phyloP scores from a whole-genome alignment of 2,329 filamentous ascomycete genomes.

The Pseudocercospora fuligena region DNA sequence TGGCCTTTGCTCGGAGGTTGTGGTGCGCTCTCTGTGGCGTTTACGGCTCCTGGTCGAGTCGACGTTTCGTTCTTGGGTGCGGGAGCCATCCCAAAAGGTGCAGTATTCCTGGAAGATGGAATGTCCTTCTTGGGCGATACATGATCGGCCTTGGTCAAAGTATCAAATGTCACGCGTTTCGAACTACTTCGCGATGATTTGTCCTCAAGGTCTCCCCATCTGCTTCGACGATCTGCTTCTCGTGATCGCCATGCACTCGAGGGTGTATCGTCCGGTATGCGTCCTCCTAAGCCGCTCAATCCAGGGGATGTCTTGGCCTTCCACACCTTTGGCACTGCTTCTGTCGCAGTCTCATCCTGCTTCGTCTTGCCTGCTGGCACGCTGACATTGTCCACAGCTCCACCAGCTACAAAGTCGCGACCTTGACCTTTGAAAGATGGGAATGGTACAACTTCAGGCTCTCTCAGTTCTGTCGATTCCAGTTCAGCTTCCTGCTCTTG shows the following conservation, averaged over 20 bases:
- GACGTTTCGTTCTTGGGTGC: neutral
- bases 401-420: neutral
- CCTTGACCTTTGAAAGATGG: conserved; percentile 13
- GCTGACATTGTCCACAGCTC: neutral
- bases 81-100: neutral
- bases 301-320: conserved; percentile 25
- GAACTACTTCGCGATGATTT: neutral
- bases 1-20: neutral
- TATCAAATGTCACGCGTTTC: conserved; percentile 15
- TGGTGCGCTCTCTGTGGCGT: neutral
- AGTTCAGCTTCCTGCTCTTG: neutral
- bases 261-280: neutral
- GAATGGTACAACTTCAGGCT: conserved; percentile 7
- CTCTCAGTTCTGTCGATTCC: conserved; percentile 4
- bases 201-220: conserved; percentile 6
- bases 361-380: conserved; percentile 7
- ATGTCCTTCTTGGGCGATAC: conserved; percentile 15
- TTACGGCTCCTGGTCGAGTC: neutral
- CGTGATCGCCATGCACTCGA: neutral
- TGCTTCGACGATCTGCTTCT: conserved; percentile 2
- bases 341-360: neutral
- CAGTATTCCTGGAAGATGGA: neutral
- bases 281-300: conserved; percentile 16
- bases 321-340: conserved; percentile 9
- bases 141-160: conserved; percentile 17